Conservation (phyloP, 2,329 filamentous ascomycete genomes). For the Cordyceps fumosorosea region DNA sequence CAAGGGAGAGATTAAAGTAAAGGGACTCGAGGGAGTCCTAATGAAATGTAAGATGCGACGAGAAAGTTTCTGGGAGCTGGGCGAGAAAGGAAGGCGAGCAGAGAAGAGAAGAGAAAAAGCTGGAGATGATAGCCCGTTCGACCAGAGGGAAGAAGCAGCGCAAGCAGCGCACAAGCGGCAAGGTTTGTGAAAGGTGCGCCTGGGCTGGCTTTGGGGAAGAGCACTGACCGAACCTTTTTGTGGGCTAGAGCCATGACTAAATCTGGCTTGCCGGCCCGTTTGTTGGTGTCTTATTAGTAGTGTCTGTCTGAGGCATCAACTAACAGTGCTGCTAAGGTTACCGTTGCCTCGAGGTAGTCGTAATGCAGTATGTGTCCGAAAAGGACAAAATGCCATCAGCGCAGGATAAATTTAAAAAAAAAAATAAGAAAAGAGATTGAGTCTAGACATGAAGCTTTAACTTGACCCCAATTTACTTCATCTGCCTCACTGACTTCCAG, state of each 20-base stretch:
- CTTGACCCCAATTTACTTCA: too few relatives aligned
- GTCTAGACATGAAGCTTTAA: too few relatives aligned
- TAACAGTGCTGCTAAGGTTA: too few relatives aligned
- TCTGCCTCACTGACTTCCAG: too few relatives aligned
- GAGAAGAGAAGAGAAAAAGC: not conserved
- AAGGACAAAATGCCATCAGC: too few relatives aligned
- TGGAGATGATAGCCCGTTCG: not conserved
- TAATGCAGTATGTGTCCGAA: not conserved
- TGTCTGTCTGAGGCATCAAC: constrained; percentile 24
- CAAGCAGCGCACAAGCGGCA: not conserved
- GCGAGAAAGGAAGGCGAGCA: not conserved
- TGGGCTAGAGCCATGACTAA: constrained; percentile 9
- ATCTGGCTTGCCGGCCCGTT: not conserved
- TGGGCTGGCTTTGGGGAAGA: not conserved
- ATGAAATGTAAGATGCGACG: not conserved
- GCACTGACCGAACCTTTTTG: constrained; percentile 1
- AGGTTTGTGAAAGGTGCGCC: constrained; percentile 6
- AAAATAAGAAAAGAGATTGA: too few relatives aligned
- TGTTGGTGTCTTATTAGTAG: not conserved
- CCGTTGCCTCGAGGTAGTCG: too few relatives aligned
- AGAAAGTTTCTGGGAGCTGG: not conserved
- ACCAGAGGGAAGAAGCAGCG: not conserved
- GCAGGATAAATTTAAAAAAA: too few relatives aligned
- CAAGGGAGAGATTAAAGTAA: not conserved
- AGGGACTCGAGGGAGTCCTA: not conserved